Conservation (phyloP, 495 filamentous ascomycete genomes). For the Sordaria brevicollis region DNA sequence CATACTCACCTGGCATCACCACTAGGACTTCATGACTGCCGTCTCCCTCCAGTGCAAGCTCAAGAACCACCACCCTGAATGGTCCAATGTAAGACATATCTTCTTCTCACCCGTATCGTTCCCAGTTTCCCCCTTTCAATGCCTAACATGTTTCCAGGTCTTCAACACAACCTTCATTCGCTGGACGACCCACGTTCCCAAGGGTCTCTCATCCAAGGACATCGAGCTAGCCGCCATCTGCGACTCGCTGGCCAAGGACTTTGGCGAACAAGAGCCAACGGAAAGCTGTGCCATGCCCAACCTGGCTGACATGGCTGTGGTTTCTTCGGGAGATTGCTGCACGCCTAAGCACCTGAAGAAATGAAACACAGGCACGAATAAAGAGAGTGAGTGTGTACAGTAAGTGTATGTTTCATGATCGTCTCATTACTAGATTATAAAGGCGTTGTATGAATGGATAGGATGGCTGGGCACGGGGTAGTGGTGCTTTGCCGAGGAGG, state of each 20-base stretch:
- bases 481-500: neutral
- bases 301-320: constrained; percentile 26
- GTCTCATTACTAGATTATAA: constrained; percentile 6
- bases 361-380: neutral
- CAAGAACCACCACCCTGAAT: constrained; percentile 52
- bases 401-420: constrained; percentile 1
- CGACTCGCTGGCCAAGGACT: constrained; percentile 44
- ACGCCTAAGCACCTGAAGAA: constrained; percentile 21
- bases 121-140: neutral
- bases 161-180: constrained; percentile 52
- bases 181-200: constrained; percentile 67
- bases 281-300: constrained; percentile 4
- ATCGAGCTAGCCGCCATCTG: constrained; percentile 54
- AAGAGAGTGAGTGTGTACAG: neutral
- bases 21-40: constrained; percentile 50
- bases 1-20: neutral
- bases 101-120: neutral
- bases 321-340: constrained; percentile 37
- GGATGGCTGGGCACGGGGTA: neutral
- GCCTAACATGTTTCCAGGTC: constrained; percentile 25
- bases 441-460: neutral
- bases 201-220: constrained; percentile 61
- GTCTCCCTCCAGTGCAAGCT: constrained; percentile 45
- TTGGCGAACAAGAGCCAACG: constrained; percentile 33
- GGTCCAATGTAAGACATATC: constrained; percentile 44